These are phyloP conservation scores for Triticum monococcum DNA, from an alignment of 176 grass and related monocot genomes.

Conservation along the genomic window DNA sequence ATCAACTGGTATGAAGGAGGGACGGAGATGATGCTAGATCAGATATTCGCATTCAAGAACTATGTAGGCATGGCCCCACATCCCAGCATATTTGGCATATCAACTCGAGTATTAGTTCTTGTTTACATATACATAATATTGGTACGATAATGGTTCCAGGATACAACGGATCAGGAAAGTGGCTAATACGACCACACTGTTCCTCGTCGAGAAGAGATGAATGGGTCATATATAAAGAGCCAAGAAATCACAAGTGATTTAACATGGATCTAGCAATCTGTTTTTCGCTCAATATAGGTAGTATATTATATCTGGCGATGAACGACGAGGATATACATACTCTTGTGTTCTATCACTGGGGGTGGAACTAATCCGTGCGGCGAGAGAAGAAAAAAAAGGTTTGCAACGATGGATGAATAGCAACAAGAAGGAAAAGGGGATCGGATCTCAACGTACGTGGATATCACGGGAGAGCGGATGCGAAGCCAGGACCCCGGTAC, in stretches of 20 bases:
- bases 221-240: not conserved
- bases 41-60: not conserved
- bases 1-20: not conserved
- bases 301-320: not conserved
- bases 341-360: not conserved
- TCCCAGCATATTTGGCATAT: no score
- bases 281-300: not conserved
- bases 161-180: not conserved
- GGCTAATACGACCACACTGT: not conserved
- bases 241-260: not conserved
- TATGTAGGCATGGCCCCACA: not conserved
- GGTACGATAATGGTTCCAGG: not conserved
- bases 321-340: not conserved
- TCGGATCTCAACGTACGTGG: slow-evolving; percentile 50
- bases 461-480: slow-evolving; percentile 92
- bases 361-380: not conserved
- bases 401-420: not conserved
- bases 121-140: not conserved
- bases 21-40: not conserved
- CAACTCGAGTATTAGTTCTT: not conserved
- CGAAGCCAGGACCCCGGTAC: slow-evolving; percentile 86
- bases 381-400: not conserved
- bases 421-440: not conserved
- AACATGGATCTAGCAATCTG: not conserved
- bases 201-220: not conserved